Conservation (phyloP, 768 basidiomycete genomes). For the Leccinum ochraceum region DNA sequence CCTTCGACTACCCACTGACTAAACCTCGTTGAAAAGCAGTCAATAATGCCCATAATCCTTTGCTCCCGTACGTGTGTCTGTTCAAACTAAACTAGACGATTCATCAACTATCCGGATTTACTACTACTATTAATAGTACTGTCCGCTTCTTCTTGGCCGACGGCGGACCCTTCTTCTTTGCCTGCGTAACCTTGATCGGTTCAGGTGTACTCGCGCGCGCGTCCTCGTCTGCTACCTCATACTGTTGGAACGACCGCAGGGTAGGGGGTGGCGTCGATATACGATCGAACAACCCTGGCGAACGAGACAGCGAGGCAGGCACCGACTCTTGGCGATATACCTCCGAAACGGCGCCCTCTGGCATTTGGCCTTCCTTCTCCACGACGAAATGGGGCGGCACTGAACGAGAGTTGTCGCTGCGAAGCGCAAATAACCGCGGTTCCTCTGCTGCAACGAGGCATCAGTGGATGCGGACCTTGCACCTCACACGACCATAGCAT, state of each 20-base stretch:
- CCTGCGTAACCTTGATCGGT: slow-evolving; percentile 72
- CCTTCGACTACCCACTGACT: too few relatives aligned
- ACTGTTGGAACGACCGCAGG: slow-evolving; percentile 48
- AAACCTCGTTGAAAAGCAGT: too few relatives aligned
- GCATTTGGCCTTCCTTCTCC: slow-evolving; percentile 87
- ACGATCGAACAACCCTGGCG: slow-evolving; percentile 30
- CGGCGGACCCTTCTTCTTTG: slow-evolving; percentile 58
- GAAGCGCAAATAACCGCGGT: slow-evolving; percentile 47
- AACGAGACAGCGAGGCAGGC: slow-evolving; percentile 28
- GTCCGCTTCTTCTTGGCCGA: slow-evolving; percentile 72
- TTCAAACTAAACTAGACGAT: neutral
- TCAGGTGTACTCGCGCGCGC: slow-evolving; percentile 60
- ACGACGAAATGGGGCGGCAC: slow-evolving; percentile 56
- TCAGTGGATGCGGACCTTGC: slow-evolving; percentile 22
- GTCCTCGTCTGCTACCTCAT: slow-evolving; percentile 48
- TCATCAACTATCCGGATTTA: slow-evolving; percentile 23
- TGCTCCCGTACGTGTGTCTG: too few relatives aligned
- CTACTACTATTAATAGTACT: neutral
- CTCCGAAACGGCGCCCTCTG: slow-evolving; percentile 46
- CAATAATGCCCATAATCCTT: too few relatives aligned
- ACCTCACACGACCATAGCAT: neutral
- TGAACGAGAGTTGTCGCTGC: slow-evolving; percentile 40
- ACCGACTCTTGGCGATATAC: slow-evolving; percentile 24
- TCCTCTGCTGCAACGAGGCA: slow-evolving; percentile 27
- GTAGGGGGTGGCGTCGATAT: slow-evolving; percentile 39